These are phyloP conservation scores for Beauveria sp. DNA, from an alignment of 2,329 filamentous ascomycete species.

Conservation along the genomic window DNA sequence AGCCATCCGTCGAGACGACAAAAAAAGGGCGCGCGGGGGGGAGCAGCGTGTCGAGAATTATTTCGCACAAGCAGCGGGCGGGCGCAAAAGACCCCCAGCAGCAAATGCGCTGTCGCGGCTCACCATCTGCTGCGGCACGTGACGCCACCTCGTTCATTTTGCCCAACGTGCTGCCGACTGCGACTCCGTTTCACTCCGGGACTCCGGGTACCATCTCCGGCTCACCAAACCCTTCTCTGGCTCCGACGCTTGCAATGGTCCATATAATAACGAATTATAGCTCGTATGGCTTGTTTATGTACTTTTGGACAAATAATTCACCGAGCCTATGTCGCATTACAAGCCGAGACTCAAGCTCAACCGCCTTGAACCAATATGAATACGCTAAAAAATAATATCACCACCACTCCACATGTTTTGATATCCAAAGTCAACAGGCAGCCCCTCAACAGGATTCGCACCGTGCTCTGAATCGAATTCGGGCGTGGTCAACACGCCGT, in stretches of 20 bases:
- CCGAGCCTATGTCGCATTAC: background rate
- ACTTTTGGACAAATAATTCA: background rate
- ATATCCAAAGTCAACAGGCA: slow-evolving; percentile 12
- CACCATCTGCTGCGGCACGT: background rate
- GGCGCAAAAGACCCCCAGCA: background rate
- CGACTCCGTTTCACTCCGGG: background rate
- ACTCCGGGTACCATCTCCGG: background rate
- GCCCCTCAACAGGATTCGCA: slow-evolving; percentile 5
- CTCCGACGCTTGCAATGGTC: too few species aligned
- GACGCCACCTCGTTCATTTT: slow-evolving; percentile 2
- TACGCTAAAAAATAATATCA: slow-evolving; percentile 12
- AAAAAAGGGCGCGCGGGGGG: background rate
- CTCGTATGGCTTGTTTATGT: background rate
- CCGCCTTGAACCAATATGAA: background rate
- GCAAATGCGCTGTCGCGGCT: background rate
- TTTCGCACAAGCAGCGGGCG: too few species aligned
- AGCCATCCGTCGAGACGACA: background rate
- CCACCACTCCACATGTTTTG: slow-evolving; percentile 12
- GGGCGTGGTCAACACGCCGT: slow-evolving; percentile 20
- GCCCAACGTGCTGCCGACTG: background rate
- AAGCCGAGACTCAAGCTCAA: too few species aligned
- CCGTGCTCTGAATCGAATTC: slow-evolving; percentile 21
- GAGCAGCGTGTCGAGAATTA: background rate
- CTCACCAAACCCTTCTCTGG: background rate
- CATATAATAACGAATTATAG: background rate